Base-by-base conservation (phyloP, 768 basidiomycete genomes). In the Tylopilus rubrobrunneus region DNA sequence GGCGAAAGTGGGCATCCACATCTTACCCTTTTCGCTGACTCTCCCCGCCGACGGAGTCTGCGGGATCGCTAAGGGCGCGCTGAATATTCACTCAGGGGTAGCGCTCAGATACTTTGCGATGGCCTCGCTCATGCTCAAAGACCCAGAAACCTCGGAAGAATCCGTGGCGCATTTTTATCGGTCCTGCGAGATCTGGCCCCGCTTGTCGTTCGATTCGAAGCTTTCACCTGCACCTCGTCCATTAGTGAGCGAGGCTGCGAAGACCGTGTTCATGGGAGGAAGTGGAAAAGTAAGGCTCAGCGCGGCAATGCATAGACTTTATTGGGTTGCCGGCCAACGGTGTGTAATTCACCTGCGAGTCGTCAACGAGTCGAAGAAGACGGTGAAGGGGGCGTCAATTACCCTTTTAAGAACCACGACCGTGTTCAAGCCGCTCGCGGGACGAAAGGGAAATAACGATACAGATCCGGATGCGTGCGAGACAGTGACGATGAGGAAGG, bases 81-180 rank as follows among this genome's bases (percentile, higher is more conserved):
- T 85, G 40, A 70, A 74, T 45, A 62, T 78, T 39, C 79, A 78
- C 23, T 77, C 81, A 14, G 87, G 85, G n/a, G 76, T 83, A 3
- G 70, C 76, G 11, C 77, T 95, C 25, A 81, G 81, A 52, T 94
- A 95, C 68, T 88, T 95, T 42, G 85, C 82, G 14, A 86, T 95
- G 74, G 81, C 80, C 84, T 91, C 68, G 48, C 85, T 82, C 60
- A 87, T 87, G 69, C 78, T 95, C 53, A 87, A 86, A 67, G 83
- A 89, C 49, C 63, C 80, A 2, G 70, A 76, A 15, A 81, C 81
- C 5, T 73, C 75, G 27, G 78, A 78, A 59, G 77, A 81, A 14
- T 90, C 89, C 4, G 86, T 95, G 33, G 87, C 92, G 4, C 93
- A 97, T 70, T 93, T 95, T 68, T 96, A 94, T 67, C 83, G 93